A percentile compares a stretch with the other conserved stretches of the same genome.
phyloP scores from a whole-genome alignment of 805 yeast species.

The Saturnispora sekii region DNA sequence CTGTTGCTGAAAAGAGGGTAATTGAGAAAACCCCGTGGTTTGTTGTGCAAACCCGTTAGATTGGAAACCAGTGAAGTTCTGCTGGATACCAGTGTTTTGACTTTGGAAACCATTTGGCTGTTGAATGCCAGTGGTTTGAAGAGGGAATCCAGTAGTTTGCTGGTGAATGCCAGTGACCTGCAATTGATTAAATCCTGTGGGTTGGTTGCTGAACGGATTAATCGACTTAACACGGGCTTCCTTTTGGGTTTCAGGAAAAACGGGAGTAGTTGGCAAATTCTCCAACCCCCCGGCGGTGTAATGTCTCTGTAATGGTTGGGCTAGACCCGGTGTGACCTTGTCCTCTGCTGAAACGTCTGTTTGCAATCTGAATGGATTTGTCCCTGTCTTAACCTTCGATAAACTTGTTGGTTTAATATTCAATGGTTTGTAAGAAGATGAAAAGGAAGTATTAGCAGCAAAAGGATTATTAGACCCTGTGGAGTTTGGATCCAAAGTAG shows the following conservation, averaged over 20 bases:
- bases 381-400: slow-evolving; percentile 32
- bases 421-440: neutral
- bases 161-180: slow-evolving; percentile 4
- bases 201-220: slow-evolving; percentile 3
- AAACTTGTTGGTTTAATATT: slow-evolving; percentile 8
- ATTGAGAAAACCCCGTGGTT: slow-evolving; percentile 7
- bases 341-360: slow-evolving; percentile 14
- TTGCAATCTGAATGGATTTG: slow-evolving; percentile 46
- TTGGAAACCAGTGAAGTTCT: neutral
- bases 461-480: slow-evolving; percentile 6
- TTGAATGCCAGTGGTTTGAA: slow-evolving; percentile 12
- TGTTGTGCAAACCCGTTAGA: neutral
- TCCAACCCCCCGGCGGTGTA: slow-evolving; percentile 72
- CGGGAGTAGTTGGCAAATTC: slow-evolving; percentile 52
- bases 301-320: slow-evolving; percentile 27
- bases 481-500: neutral
- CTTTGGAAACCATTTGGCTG: slow-evolving; percentile 6
- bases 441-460: slow-evolving; percentile 1
- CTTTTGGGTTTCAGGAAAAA: slow-evolving; percentile 52
- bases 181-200: neutral
- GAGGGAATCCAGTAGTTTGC: slow-evolving; percentile 15
- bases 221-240: slow-evolving; percentile 9
- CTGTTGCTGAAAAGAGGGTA: slow-evolving; percentile 14
- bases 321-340: slow-evolving; percentile 14
- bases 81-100: neutral